Evolutionary conservation across 306 rosid genomes (phyloP), one percentile per base, ranked within the genome.

Genomic region (Prunus davidiana): DNA sequence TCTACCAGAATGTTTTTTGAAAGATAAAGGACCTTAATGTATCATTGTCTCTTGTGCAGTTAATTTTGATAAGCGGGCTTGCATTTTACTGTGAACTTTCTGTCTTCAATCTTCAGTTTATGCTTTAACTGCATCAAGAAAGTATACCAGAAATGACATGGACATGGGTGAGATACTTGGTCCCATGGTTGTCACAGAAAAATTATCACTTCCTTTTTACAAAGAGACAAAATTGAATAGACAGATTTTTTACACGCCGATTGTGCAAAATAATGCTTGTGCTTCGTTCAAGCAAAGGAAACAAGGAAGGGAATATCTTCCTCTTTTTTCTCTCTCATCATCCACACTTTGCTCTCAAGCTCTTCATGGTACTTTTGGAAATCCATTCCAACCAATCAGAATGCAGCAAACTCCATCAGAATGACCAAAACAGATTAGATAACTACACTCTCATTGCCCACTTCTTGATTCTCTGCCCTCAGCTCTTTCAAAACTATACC

Each of bases 351-450:
- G 72, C 80, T 62, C 85, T 76, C 81, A 12, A 32, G 10, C 56
- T 47, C 71, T 75, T 63, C 34, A 46, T 27, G 41, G 47, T 2
- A 64, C 79, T 76, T 69, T 58, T 1, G 46, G 91, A 83, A 90
- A 93, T 93, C 98, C 86, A 61, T 25, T 43, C 41, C 82, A 70
- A 41, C 98, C 96, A 91, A 91, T 93, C 83, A 93, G 85, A 86
- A 57, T 78, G 30, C 86, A 84, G 66, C 76, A 86, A 80, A 80
- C 91, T 86, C 87, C 91, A 89, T 86, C 96, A 49, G 8, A 68
- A 75, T 22, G 64, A 78, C 77, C 78, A 74, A 46, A 80, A 18
- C 1, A 78, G 91, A 89, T 87, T 18, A 83, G 85, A 76, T 78
- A 30, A 32, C 63, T 49, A 30, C 30, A 30, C 30, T 6, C 34